Evolutionary conservation across 352 stramenopile genomes (phyloP).

Genomic region (Thraustotheca clavata): DNA sequence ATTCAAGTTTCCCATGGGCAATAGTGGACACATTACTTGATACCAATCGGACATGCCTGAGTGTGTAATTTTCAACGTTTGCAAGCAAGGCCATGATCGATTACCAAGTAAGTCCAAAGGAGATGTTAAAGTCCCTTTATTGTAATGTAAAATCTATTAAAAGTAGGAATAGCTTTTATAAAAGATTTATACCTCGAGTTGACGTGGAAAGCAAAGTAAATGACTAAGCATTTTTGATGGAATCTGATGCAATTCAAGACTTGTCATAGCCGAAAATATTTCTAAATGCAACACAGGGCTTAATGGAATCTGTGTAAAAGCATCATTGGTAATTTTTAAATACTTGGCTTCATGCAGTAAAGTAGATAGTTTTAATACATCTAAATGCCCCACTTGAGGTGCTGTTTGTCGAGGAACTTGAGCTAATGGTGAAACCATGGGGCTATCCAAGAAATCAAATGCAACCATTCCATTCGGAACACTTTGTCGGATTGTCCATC

Average conservation of each 20-base stretch:
- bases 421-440: conserved; percentile 31
- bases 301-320: conserved; percentile 22
- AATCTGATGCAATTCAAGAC: conserved; percentile 54
- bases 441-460: conserved; percentile 6
- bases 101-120: neutral
- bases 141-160: neutral
- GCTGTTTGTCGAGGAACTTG: conserved; percentile 28
- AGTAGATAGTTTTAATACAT: conserved; percentile 82
- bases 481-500: conserved; percentile 8
- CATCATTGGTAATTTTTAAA: conserved; percentile 48
- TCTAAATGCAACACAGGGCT: conserved; percentile 51
- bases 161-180: neutral
- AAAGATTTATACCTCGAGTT: conserved; percentile 57
- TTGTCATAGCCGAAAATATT: conserved; percentile 67
- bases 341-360: conserved; percentile 62
- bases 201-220: conserved; percentile 57
- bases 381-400: conserved; percentile 70
- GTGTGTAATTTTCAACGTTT: neutral
- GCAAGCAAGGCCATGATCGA: neutral
- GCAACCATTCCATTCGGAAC: neutral
- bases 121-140: neutral
- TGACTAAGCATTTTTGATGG: conserved; percentile 34
- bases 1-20: neutral
- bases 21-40: neutral
- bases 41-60: neutral